Conservation (phyloP, 352 stramenopile genomes). For the Phytophthora meadii region DNA sequence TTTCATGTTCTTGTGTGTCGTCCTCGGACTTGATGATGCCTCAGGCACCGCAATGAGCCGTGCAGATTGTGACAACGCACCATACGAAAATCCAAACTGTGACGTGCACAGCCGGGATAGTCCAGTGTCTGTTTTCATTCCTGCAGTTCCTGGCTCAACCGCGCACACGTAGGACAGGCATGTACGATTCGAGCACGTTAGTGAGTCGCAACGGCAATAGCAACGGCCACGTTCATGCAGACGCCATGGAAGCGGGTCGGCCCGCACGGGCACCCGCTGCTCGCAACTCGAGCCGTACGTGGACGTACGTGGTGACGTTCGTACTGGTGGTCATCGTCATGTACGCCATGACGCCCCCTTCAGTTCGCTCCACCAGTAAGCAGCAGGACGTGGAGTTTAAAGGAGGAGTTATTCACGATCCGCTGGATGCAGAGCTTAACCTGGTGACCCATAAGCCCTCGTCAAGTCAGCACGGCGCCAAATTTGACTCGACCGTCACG, state of each 20-base stretch:
- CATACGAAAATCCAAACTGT: not conserved
- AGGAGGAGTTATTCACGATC: not conserved
- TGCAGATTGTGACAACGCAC: not conserved
- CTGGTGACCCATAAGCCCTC: slow-evolving; percentile 18
- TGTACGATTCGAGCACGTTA: slow-evolving; percentile 28
- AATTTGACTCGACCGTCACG: slow-evolving; percentile 28
- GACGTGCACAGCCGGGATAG: slow-evolving; percentile 8
- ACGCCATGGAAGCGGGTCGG: slow-evolving; percentile 22
- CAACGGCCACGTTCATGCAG: slow-evolving; percentile 2
- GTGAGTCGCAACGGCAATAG: slow-evolving; percentile 20
- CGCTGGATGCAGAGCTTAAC: slow-evolving; percentile 2
- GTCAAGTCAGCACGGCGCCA: slow-evolving; percentile 14
- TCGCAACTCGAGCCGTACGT: slow-evolving; percentile 20
- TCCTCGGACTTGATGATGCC: not conserved
- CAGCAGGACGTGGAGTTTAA: slow-evolving; percentile 1
- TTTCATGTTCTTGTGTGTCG: too few relatives aligned
- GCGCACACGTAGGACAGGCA: slow-evolving; percentile 13
- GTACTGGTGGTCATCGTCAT: slow-evolving; percentile 19
- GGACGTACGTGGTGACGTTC: slow-evolving; percentile 21
- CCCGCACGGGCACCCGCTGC: not conserved
- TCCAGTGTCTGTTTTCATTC: slow-evolving; percentile 16
- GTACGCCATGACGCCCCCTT: slow-evolving; percentile 25
- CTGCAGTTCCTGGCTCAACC: slow-evolving; percentile 22
- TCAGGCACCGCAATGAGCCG: not conserved
- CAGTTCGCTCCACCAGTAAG: not conserved